phyloP scores from a whole-genome alignment of 176 grass and related monocot genomes.

The Panicum miliaceum region DNA sequence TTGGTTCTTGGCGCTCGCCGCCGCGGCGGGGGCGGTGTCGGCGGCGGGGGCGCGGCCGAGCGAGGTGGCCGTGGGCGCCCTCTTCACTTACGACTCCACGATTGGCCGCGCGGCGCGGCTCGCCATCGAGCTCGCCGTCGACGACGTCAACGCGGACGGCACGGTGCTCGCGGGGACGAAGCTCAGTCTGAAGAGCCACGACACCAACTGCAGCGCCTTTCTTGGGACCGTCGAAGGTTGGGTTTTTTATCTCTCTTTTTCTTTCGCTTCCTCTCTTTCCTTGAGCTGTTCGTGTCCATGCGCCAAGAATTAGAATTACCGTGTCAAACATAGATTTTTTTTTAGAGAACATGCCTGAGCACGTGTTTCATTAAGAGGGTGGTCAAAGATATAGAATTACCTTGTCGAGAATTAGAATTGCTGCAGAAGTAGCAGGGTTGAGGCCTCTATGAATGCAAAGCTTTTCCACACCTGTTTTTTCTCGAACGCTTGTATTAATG shows the following conservation, averaged over 20 bases:
- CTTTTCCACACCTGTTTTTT: neutral
- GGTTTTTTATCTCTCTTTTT: neutral
- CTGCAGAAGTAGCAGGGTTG: neutral
- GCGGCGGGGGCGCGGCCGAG: constrained; percentile 42
- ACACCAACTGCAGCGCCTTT: constrained; percentile 92
- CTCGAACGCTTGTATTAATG: too few relatives aligned
- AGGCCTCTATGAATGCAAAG: neutral
- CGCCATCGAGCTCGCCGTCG: constrained; percentile 73
- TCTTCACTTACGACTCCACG: constrained; percentile 75
- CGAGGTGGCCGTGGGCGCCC: constrained; percentile 55
- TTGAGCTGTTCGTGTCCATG: neutral
- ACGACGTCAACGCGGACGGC: constrained; percentile 77
- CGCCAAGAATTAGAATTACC: neutral
- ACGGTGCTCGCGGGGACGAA: constrained; percentile 61
- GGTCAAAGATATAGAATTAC: neutral
- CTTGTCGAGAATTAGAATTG: neutral
- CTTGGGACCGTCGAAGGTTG: constrained; percentile 72
- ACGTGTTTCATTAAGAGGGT: too few relatives aligned
- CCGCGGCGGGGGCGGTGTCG: neutral
- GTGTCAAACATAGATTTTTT: neutral
- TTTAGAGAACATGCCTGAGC: too few relatives aligned
- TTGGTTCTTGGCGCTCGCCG: constrained; percentile 31
- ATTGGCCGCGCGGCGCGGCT: constrained; percentile 70
- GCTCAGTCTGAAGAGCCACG: constrained; percentile 57
- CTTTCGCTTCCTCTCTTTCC: neutral